Evolutionary conservation across 495 filamentous ascomycete genomes (phyloP).

Genomic region (Penicillium roqueforti): DNA sequence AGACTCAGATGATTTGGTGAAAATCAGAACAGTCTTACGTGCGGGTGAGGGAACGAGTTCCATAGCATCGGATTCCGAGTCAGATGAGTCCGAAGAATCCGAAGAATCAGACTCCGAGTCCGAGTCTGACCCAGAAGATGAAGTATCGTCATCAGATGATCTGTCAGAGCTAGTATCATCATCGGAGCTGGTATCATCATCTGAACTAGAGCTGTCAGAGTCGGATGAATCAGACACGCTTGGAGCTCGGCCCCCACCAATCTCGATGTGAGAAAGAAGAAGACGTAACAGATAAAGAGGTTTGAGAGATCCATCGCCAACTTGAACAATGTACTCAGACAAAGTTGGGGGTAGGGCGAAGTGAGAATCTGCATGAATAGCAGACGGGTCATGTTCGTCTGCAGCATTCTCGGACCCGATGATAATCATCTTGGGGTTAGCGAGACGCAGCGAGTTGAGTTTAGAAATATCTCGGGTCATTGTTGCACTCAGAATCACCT

Average conservation of each 20-base stretch:
- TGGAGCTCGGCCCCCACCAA: conserved; percentile 14
- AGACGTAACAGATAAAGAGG: conserved; percentile 68
- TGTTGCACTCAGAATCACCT: conserved; percentile 84
- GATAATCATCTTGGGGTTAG: conserved; percentile 69
- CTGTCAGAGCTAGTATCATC: conserved; percentile 32
- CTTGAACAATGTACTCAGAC: conserved; percentile 66
- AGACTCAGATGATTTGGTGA: conserved; percentile 82
- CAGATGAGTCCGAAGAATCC: conserved; percentile 23
- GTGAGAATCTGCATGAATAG: conserved; percentile 28
- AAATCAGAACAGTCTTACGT: conserved; percentile 60
- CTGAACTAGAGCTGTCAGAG: conserved; percentile 30
- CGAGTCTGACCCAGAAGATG: conserved; percentile 23
- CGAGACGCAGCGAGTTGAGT: conserved; percentile 66
- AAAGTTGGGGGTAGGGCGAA: conserved; percentile 66
- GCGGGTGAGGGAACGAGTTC: conserved; percentile 23
- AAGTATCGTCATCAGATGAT: conserved; percentile 27
- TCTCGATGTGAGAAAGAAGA: conserved; percentile 34
- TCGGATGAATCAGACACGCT: conserved; percentile 21
- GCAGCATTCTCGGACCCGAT: conserved; percentile 52
- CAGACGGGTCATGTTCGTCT: conserved; percentile 22
- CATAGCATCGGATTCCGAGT: conserved; percentile 24
- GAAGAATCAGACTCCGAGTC: conserved; percentile 30
- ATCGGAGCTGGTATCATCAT: conserved; percentile 21
- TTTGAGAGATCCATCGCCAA: conserved; percentile 73
- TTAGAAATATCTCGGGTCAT: conserved; percentile 88